Base-by-base conservation (phyloP, 257 asterid species). In the Solanum piurae region DNA sequence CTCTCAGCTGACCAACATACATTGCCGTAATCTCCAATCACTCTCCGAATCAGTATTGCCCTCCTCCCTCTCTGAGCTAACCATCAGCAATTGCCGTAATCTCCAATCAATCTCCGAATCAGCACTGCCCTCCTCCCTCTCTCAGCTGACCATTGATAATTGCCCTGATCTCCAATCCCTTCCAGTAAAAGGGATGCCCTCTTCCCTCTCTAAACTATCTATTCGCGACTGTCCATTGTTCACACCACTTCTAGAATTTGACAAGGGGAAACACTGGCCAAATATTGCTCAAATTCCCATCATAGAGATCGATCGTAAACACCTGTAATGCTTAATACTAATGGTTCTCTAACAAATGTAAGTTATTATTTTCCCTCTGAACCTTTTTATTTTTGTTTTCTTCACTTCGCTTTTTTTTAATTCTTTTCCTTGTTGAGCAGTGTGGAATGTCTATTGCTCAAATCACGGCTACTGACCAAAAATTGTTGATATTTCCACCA, bases 81-180 rank as follows among this genome's bases (percentile, higher is more conserved):
- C 4, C 69, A 34, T 34, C 27, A 0, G 0, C 0, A 0, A 1
- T 72, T 33, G 25, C 25, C 7, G 0, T 72, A 34, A 18, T 34
- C 82, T 74, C 29, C 27, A 36, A 36, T 20, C 82, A 0, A 18
- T 74, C 10, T 4, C 31, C 3, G 52, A 20, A 21, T 5, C 18
- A 36, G 29, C 1, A 14, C 9, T 74, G 2, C 49, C 82, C 9
- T 74, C 49, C 9, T 73, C 49, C 49, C 82, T 74, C 18, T 73
- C 82, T 73, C 0, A 20, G 82, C 49, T 73, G 2, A 0, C 0
- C 5, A 73, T 73, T 3, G 0, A 0, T 0, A 0, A 21, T 9
- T 74, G 20, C 49, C 49, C 85, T 11, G 5, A 34, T 7, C 34
- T 88, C 49, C 3, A 25, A 52, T 83, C 52, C 0, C 44, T 83